Base-by-base conservation (phyloP, 192 early-diverging fungal genomes). In the Coemansia javaensis region DNA sequence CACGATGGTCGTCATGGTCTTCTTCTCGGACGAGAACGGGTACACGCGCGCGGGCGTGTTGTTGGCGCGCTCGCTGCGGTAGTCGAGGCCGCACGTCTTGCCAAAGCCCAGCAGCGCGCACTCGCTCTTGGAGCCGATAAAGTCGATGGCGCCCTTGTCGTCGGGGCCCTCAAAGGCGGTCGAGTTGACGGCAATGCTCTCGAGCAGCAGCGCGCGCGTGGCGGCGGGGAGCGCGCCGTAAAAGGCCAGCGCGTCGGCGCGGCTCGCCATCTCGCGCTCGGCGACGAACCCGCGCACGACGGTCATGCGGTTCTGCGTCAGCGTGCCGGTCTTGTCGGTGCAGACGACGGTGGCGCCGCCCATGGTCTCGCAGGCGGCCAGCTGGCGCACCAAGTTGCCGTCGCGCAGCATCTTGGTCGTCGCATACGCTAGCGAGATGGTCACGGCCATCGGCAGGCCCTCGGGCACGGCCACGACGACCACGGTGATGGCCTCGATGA, bases 21-120 rank as follows among this genome's bases (percentile, higher is more conserved):
- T 98, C 41, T 83, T 81, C 53, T 86, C 78, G 9, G 90, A 93
- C 23, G 83, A 83, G 78, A 98, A 98, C 31, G 95, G 91, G 43
- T 84, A 84, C 24, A 94, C 73, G 34, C 86, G 82, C 13, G 78
- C 73, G n/a, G 81, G 47, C 40, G 67, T 74, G 53, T 38, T 35
- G 45, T 75, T 62, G 4, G 59, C 43, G 39, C 86, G 81, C 49
- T 75, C 53, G 37, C 53, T 50, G 49, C 69, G 75, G 75, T 86
- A 85, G 36, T 79, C 80, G 28, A 67, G 62, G 4, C 87, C 89
- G 40, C 86, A 72, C 39, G 33, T 47, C 61, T 81, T 82, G 45
- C 71, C 57, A 47, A 85, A 86, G 31, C 71, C 78, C 61, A 91
- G 67, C 45, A 91, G 69, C 6, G 89, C 88, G 22, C 78, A 85